Evolutionary conservation across 192 early-diverging fungal genomes (phyloP).

Genomic region (Physocladia obscura): DNA sequence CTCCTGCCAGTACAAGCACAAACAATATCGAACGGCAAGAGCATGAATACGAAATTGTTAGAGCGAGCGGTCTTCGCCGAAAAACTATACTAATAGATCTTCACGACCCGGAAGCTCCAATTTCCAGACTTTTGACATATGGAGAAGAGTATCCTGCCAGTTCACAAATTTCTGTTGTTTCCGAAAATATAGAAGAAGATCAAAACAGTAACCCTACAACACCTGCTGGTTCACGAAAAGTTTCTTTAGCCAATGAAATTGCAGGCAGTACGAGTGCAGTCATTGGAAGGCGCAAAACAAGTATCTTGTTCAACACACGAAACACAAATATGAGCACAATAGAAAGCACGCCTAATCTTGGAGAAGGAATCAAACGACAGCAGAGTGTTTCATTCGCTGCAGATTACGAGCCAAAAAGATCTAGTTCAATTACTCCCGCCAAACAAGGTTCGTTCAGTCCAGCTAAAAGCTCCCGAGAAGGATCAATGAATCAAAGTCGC

Average conservation of each 20-base stretch:
- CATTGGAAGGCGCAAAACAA: too few relatives aligned
- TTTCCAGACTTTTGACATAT: background rate
- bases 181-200: background rate
- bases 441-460: too few relatives aligned
- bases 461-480: too few relatives aligned
- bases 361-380: background rate
- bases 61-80: conserved; percentile 8
- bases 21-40: background rate
- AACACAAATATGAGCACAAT: background rate
- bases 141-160: background rate
- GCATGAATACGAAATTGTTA: conserved; percentile 17
- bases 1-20: background rate
- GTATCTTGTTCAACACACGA: too few relatives aligned
- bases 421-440: background rate
- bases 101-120: conserved; percentile 1
- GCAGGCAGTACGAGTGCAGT: background rate
- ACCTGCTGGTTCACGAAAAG: background rate
- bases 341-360: background rate
- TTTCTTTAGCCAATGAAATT: background rate
- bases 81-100: conserved; percentile 21
- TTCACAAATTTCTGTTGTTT: background rate
- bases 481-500: background rate
- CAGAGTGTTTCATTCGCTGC: background rate
- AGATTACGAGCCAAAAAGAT: background rate
- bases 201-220: background rate